Conservation (phyloP, 768 basidiomycete genomes). For the Naganishia kalamii region DNA sequence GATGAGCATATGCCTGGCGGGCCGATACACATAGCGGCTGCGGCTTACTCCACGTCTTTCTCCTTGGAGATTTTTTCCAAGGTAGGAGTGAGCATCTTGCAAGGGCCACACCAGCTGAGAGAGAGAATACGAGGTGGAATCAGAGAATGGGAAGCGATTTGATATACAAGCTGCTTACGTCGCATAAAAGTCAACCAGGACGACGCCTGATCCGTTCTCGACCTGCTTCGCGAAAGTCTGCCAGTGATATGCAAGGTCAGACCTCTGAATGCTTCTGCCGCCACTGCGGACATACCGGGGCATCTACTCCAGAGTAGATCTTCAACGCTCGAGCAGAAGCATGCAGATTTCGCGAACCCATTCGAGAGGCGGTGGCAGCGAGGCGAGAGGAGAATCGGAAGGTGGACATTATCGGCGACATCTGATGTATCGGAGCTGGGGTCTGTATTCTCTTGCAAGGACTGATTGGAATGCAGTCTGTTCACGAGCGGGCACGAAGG, state of each 20-base stretch:
- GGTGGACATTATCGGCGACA: not conserved
- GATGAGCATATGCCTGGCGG: not conserved
- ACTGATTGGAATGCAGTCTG: not conserved
- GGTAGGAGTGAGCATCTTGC: conserved; percentile 65
- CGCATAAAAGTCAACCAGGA: conserved; percentile 24
- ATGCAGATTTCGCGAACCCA: conserved; percentile 11
- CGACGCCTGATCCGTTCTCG: conserved; percentile 3
- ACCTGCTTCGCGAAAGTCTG: conserved; percentile 23
- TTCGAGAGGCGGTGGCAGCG: not conserved
- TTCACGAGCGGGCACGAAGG: too few species aligned
- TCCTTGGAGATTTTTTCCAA: conserved; percentile 56
- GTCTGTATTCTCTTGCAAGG: not conserved
- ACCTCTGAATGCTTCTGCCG: not conserved
- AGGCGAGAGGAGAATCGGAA: conserved; percentile 6
- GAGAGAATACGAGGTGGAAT: not conserved
- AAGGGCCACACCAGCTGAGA: conserved; percentile 70
- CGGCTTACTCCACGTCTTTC: conserved; percentile 45
- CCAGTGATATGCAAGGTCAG: not conserved
- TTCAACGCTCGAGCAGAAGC: conserved; percentile 15
- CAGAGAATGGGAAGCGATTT: not conserved
- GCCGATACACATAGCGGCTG: not conserved
- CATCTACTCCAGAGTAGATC: conserved; percentile 18
- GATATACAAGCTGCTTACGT: too few species aligned
- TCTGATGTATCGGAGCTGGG: not conserved
- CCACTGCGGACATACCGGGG: not conserved